Evolutionary conservation across 2,329 filamentous ascomycete genomes (phyloP).

Genomic region (Acrodontium crateriforme): DNA sequence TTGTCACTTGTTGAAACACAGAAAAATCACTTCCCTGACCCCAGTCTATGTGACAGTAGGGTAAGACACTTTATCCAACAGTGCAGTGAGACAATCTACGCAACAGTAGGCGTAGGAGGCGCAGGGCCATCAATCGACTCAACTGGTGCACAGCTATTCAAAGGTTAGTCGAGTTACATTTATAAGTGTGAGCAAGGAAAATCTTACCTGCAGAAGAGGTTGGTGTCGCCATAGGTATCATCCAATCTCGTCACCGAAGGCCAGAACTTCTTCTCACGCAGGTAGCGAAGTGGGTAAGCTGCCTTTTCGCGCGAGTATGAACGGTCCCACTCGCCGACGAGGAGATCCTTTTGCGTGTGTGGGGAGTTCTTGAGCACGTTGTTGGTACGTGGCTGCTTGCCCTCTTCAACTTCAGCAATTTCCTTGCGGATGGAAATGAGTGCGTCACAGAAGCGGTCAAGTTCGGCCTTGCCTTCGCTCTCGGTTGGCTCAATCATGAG

Average conservation of each 20-base stretch:
- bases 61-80: too few relatives aligned
- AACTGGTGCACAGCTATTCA: slow-evolving; percentile 56
- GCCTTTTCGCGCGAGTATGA: slow-evolving; percentile 69
- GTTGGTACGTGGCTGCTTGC: slow-evolving; percentile 55
- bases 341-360: slow-evolving; percentile 69
- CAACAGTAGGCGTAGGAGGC: too few relatives aligned
- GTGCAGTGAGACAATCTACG: too few relatives aligned
- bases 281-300: slow-evolving; percentile 69
- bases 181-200: background rate
- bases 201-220: slow-evolving; percentile 70
- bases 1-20: slow-evolving; percentile 1
- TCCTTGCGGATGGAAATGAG: slow-evolving; percentile 75
- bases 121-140: too few relatives aligned
- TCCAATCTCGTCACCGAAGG: slow-evolving; percentile 74
- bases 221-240: slow-evolving; percentile 79
- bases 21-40: slow-evolving; percentile 1
- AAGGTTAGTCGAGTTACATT: slow-evolving; percentile 4
- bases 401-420: slow-evolving; percentile 71
- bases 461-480: slow-evolving; percentile 79
- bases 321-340: slow-evolving; percentile 62
- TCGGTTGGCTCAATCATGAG: slow-evolving; percentile 98
- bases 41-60: background rate
- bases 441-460: slow-evolving; percentile 86
- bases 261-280: slow-evolving; percentile 98
- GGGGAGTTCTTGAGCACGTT: slow-evolving; percentile 86